Evolutionary conservation across 2,329 filamentous ascomycete species (phyloP), one percentile per base, ranked within the genome.

Genomic region (Monilinia fructigena): DNA sequence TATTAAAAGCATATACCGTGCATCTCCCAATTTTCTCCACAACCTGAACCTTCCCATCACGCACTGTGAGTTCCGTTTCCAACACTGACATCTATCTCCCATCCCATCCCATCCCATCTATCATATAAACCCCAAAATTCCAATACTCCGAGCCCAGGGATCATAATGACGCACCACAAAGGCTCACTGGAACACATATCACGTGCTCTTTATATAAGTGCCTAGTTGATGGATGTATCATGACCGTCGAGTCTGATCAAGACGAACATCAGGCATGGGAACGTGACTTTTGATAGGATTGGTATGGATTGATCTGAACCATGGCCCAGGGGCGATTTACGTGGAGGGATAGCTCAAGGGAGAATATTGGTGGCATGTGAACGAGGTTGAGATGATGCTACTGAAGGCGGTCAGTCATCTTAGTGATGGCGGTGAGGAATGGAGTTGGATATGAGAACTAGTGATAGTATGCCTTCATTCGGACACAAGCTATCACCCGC

Each of bases 321-420:
- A 4, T 28, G 38, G 12, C 14, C 38, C 38, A 40, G 14, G 38
- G 12, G 16, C 11, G 40, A 26, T 1, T 4, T 11, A 7, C n/a
- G 20, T 28, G n/a, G 40, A 28, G n/a, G 40, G 31, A 7, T 7
- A 42, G 1, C 23, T 52, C 5, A 14, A 16, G 23, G 14, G 10
- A 10, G 16, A 35, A 35, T n/a, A 4, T 45, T 58, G 12, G 40
- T 31, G 45, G 12, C 20, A 11, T 11, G 16, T 18, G 12, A 10
- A n/a, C 4, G 18, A 16, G 48, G 26, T 23, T 45, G 55, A 45
- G 38, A 14, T 45, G 14, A 45, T 45, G 23, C 40, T 45, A 58
- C 56, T 23, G 28, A 10, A 60, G 56, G 56, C 56, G 56, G 56
- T 60, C 42, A 60, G 8, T n/a, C 14, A 28, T 35, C 20, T 35